Percentiles rank a stretch among this genome's conserved stretches.
Evolutionary conservation across 768 basidiomycete genomes (phyloP).

Genomic region (Tylopilus rubrobrunneus): DNA sequence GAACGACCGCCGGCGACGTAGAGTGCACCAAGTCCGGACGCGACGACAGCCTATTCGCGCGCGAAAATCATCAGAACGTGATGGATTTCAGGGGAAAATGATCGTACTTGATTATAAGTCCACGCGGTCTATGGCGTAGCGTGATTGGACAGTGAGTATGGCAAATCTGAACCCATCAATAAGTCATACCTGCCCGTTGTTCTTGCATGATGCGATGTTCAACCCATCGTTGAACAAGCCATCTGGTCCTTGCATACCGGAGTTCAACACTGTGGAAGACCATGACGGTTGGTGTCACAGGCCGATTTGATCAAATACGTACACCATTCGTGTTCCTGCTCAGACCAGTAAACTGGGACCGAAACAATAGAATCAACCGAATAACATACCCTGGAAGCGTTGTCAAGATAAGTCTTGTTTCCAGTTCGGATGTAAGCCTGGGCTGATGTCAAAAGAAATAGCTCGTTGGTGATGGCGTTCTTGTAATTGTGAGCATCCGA

Average conservation of each 20-base stretch:
- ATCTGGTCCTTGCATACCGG: conserved; percentile 28
- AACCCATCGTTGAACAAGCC: conserved; percentile 32
- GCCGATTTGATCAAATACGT: conserved; percentile 4
- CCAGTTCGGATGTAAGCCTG: conserved; percentile 38
- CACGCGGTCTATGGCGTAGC: conserved; percentile 42
- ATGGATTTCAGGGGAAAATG: background rate
- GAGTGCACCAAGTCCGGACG: conserved; percentile 48
- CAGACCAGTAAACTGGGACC: background rate
- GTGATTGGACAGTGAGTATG: background rate
- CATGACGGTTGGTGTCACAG: background rate
- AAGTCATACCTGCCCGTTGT: conserved; percentile 23
- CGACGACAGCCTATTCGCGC: conserved; percentile 45
- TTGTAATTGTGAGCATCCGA: conserved; percentile 52
- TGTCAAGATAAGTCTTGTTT: conserved; percentile 41
- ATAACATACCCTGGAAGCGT: conserved; percentile 41
- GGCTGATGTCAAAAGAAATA: conserved; percentile 51
- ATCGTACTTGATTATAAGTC: conserved; percentile 54
- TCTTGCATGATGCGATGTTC: conserved; percentile 22
- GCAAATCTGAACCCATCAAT: background rate
- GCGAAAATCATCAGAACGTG: background rate
- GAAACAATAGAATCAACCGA: background rate
- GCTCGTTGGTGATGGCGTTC: conserved; percentile 58
- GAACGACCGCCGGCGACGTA: conserved; percentile 34
- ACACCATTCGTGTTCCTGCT: conserved; percentile 30
- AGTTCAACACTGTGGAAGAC: conserved; percentile 19